Conservation (phyloP, 495 filamentous ascomycete species). For the Pyrenula aspistea region DNA sequence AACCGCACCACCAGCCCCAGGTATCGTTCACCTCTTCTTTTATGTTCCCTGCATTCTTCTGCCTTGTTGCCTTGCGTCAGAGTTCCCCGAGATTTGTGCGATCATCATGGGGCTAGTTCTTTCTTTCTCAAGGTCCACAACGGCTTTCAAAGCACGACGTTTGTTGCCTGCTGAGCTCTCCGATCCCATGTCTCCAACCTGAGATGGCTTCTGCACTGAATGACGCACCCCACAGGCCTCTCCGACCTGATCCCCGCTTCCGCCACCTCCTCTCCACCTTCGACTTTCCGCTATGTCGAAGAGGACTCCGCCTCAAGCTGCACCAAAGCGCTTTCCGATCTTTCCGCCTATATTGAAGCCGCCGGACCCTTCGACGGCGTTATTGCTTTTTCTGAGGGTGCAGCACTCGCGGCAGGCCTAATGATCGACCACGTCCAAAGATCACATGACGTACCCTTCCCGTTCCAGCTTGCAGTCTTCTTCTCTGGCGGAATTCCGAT, state of each 20-base stretch:
- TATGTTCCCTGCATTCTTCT: no score
- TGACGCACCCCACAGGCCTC: no score
- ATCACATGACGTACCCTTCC: neutral
- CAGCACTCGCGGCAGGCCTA: conserved; percentile 22
- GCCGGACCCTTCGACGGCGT: conserved; percentile 35
- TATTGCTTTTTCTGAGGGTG: conserved; percentile 35
- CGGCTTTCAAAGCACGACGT: no score
- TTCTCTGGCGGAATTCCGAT: conserved; percentile 7
- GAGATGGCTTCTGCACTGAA: neutral
- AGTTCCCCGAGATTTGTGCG: no score
- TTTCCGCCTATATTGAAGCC: conserved; percentile 13
- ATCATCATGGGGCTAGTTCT: no score
- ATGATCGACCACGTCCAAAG: conserved; percentile 19
- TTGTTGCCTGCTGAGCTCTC: no score
- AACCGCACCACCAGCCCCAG: conserved; percentile 8
- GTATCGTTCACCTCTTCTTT: conserved; percentile 4
- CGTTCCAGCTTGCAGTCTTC: conserved; percentile 18
- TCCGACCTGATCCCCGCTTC: no score
- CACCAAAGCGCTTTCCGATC: conserved; percentile 9
- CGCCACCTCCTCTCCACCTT: neutral
- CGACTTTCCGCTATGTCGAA: neutral
- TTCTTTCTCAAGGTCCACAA: no score
- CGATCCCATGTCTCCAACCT: neutral
- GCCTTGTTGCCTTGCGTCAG: no score
- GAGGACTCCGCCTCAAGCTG: conserved; percentile 4